Base-by-base conservation (phyloP, 257 asterid genomes). In the Gynochthodes officinalis region DNA sequence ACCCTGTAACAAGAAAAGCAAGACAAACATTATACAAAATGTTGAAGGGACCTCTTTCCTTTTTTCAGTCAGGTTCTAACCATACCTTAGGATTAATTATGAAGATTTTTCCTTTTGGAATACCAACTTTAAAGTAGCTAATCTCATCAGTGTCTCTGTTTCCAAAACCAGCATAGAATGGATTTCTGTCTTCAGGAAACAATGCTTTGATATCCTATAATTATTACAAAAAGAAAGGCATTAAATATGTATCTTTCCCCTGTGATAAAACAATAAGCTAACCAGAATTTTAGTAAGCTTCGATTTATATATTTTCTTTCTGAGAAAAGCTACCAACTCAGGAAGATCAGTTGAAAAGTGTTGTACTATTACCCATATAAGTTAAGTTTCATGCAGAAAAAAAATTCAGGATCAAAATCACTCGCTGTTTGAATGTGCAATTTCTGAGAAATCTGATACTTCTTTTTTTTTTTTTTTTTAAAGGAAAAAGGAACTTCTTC, bases 91-190 rank as follows among this genome's bases (percentile, higher is more conserved):
- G 95, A 73, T 94, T 89, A 63, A 94, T 92, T 75, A 88, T 94
- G 78, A 94, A 94, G 76, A 94, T 94, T 82, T 92, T 94, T 33
- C 95, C 96, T 73, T 73, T 84, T 7, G 99, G 99, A 30, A 94
- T 92, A 63, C 97, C 98, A 66, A 90, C 99, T 82, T 87, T 94
- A 33, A 94, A 90, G 80, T 94, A 94, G 90, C 99, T 91, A 58
- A 94, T 64, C 82, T 94, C 96, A 70, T 94, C 99, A 4, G 98
- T 94, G 79, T 94, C 95, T 80, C 98, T 82, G 84, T 94, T 94
- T 70, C 99, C 99, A 74, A 94, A 94, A 67, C 99, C 99, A 78
- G 99, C 99, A 83, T 94, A 94, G 77, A 94, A 94, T 28, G 99
- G 99, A 81, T 84, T 91, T 48, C 84, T 85, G 79, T 83, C 93